Evolutionary conservation across 1,284 basidiomycete species (phyloP).

Genomic region (Cerioporus squamosus): DNA sequence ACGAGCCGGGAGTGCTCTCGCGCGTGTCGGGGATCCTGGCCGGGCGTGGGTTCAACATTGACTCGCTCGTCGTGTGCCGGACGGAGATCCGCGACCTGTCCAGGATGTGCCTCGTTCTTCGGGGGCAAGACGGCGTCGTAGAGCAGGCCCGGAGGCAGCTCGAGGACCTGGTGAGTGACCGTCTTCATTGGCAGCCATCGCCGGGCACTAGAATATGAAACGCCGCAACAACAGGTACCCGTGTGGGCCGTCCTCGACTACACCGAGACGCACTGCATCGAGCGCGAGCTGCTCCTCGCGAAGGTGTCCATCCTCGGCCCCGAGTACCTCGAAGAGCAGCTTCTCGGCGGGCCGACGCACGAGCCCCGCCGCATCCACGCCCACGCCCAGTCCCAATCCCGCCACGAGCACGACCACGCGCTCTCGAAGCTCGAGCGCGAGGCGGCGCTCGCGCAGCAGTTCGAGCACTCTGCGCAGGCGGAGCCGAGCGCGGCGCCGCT

Average conservation of each 20-base stretch:
- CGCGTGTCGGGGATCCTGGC: constrained; percentile 98
- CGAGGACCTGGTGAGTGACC: constrained; percentile 90
- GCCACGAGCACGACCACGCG: constrained; percentile 13
- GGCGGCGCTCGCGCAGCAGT: constrained; percentile 71
- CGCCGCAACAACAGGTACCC: constrained; percentile 91
- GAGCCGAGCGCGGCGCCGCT: constrained; percentile 35
- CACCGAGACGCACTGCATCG: constrained; percentile 77
- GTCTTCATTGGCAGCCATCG: no score
- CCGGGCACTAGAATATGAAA: no score
- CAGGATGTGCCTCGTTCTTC: constrained; percentile 97
- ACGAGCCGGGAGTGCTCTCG: constrained; percentile 98
- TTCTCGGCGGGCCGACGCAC: constrained; percentile 81
- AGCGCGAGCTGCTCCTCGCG: constrained; percentile 42
- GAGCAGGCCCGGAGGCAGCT: constrained; percentile 95
- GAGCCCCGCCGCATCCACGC: constrained; percentile 54
- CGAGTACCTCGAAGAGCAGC: constrained; percentile 94
- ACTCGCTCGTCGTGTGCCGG: constrained; percentile 97
- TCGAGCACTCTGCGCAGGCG: constrained; percentile 55
- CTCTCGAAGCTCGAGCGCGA: constrained; percentile 68
- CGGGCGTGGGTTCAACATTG: constrained; percentile 98
- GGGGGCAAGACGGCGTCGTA: constrained; percentile 96
- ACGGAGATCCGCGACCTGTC: constrained; percentile 98
- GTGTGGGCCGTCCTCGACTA: constrained; percentile 98
- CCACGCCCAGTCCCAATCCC: no score
- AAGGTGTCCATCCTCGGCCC: constrained; percentile 92